Evolutionary conservation across 495 filamentous ascomycete species (phyloP), one percentile per base, ranked within the genome.

Genomic region (Glarea lozoyensis): DNA sequence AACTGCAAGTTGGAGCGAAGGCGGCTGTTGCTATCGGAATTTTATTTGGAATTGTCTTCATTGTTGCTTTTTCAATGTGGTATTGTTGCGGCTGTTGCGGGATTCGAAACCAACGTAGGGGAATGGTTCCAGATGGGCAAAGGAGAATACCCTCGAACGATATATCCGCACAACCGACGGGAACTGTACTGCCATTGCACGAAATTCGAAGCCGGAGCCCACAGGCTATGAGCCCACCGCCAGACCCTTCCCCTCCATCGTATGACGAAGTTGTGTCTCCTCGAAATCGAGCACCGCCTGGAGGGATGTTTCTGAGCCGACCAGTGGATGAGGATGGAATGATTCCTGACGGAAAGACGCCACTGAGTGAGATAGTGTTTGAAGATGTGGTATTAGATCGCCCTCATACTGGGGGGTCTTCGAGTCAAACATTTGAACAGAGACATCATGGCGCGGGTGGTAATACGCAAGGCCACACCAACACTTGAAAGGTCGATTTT

Each of bases 401-500:
- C 43, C n/a, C 29, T 2, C 41, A 29, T 35, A 22, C 21, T 4
- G 42, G 31, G 13, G 31, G 50, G 1, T 40, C 34, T n/a, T 37
- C 34, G 6, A 48, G 35, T 37, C 15, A 45, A 37, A 34, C 15
- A 7, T 51, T 52, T 29, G 40, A 31, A 10, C 1, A 32, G 31
- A 33, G 19, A 13, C 52, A 55, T 49, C 44, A 50, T 40, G 30
- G 15, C 1, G 23, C 4, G 0, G 40, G 31, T 10, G 53, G 53
- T n/a, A 42, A 55, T 46, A 55, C 53, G 0, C 42, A 16, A 16
- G 53, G 53, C 17, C 53, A 55, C 38, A 55, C 53, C 15, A 55
- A 55, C 49, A 27, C 48, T 23, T 55, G 44, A 51, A 13, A 37
- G 30, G 11, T 10, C n/a, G n/a, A n/a, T n/a, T n/a, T n/a, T n/a